Base-by-base conservation (phyloP, 1,284 basidiomycete species). In the Earliella scabrosa region DNA sequence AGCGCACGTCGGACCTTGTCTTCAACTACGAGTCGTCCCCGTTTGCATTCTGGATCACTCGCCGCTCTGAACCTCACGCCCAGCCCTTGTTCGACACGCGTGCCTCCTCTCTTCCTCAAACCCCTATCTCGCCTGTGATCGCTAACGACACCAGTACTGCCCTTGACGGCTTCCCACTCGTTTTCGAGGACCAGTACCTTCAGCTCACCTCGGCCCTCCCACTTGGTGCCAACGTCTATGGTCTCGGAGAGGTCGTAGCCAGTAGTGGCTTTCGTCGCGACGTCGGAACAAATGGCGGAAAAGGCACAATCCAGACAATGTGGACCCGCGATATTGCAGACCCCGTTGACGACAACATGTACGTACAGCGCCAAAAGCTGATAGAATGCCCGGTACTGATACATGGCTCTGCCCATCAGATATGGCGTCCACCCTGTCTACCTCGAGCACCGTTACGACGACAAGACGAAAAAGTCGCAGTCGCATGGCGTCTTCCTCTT, bases 11-110 rank as follows among this genome's bases (percentile, higher is more conserved):
- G 0, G 86, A 88, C 60, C 75, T 90, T 10, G 70, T 82, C 2
- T 93, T 93, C 75, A 86, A 92, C 66, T 86, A 87, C 66, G 77
- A 85, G 1, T 27, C 78, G 2, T 76, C 77, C 0, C 87, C 88
- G 0, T 93, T 93, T 68, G 83, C 84, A 2, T 93, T 92, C 70
- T 93, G 90, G 89, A 84, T 92, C 61, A 87, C 84, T 2, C 82
- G 89, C 44, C 79, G 83, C 47, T 83, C 82, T 5, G 76, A 82
- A 34, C 84, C 84, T 5, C 71, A 79, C 24, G 77, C 76, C 8
- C 67, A 71, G 38, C 86, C 88, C 27, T 71, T 94, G 44, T 94
- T 93, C 65, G 90, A 94, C 67, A 93, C 90, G 1, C 80, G 89
- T 27, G 67, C 76, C 6, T 62, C 75, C 1, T 87, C 84, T 0